Base-by-base conservation (phyloP, 768 basidiomycete genomes). In the Leucosporidium scottii region DNA sequence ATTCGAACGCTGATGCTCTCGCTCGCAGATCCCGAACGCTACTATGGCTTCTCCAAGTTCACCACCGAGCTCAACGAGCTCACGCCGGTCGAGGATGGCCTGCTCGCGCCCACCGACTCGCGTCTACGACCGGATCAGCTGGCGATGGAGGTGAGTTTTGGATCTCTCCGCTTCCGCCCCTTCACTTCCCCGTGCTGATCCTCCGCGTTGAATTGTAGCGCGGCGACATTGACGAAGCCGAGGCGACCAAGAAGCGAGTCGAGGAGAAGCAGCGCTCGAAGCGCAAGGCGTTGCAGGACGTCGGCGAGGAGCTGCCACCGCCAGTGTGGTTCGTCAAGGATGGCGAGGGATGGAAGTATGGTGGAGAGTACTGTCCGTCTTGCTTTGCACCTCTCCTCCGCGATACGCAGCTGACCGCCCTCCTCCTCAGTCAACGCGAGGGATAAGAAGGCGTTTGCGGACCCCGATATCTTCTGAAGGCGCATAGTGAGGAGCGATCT, bases 11-110 rank as follows among this genome's bases (percentile, higher is more conserved):
- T 44, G 15, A 36, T 39, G 59, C 7, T 21, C 31, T 44, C 49
- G 21, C 7, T 7, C 30, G 21, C 61, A 96, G 75, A 80, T 81
- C 4, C 83, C 81, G 4, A 86, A 47, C 64, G 59, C 44, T 93
- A 92, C 1, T 98, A 96, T 82, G 96, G 94, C 77, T 84, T 98
- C 36, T 93, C 93, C 1, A 90, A 89, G 0, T 98, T 88, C 76
- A 91, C 94, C 3, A 84, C 93, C 69, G 89, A 90, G 1, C 81
- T 96, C 66, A 98, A 98, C 75, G 86, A 96, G 57, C 44, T 65
- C 23, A 76, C 67, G 18, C 27, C n/a, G 80, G 81, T 69, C 64
- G 73, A 76, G 48, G 48, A 55, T 0, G 59, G 59, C 8, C 50
- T 83, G 75, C 70, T 98, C 15, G 86, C 87, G 30, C 90, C 91